These are phyloP conservation scores for Hyphodiscus sp. DNA, from an alignment of 2,329 filamentous ascomycete species.

Conservation along the genomic window DNA sequence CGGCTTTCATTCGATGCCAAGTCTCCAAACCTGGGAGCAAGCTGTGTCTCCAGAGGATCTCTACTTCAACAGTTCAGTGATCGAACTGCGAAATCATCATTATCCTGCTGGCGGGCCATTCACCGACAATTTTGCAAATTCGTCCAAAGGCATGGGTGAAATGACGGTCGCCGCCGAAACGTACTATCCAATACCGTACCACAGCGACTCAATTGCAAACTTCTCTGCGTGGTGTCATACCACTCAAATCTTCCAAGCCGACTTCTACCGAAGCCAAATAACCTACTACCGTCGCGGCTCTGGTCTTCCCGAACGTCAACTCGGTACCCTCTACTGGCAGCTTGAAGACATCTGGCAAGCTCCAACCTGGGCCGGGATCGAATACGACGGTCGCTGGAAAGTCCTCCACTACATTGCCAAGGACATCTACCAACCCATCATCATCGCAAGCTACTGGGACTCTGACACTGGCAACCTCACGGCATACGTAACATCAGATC, in stretches of 20 bases:
- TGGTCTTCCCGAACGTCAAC: conserved; percentile 48
- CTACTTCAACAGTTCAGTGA: conserved; percentile 48
- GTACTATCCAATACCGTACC: conserved; percentile 52
- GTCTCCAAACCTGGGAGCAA: conserved; percentile 50
- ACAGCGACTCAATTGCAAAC: conserved; percentile 46
- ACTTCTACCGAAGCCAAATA: conserved; percentile 54
- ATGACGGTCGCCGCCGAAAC: conserved; percentile 50
- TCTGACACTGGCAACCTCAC: conserved; percentile 41
- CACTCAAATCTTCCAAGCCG: conserved; percentile 59
- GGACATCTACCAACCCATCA: conserved; percentile 51
- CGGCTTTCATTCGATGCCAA: conserved; percentile 57
- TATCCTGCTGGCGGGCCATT: conserved; percentile 44
- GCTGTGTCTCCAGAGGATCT: conserved; percentile 45
- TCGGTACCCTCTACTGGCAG: conserved; percentile 59
- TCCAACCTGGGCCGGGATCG: conserved; percentile 57
- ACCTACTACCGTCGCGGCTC: conserved; percentile 55
- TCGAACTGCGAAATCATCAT: conserved; percentile 54
- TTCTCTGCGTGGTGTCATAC: conserved; percentile 56
- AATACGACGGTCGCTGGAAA: conserved; percentile 59
- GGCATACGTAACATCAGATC: conserved; percentile 50
- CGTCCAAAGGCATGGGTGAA: conserved; percentile 42
- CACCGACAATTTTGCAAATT: conserved; percentile 39
- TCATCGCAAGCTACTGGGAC: conserved; percentile 52
- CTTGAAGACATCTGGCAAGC: conserved; percentile 60
- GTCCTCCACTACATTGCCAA: conserved; percentile 51